Evolutionary conservation across 1,284 basidiomycete species (phyloP).

Genomic region (Psilocybe mexicana): DNA sequence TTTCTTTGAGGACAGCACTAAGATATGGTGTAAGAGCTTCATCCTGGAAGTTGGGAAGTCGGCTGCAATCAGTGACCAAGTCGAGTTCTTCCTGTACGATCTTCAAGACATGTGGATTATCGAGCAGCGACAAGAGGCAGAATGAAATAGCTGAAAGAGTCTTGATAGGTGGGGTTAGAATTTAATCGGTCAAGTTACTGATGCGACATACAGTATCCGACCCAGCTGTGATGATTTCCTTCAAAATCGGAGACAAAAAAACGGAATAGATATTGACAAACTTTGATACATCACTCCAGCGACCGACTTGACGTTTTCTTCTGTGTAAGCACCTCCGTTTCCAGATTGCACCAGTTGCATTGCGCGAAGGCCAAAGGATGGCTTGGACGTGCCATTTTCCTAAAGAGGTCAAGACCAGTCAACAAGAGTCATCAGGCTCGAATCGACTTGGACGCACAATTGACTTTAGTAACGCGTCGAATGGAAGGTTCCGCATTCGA

Average conservation of each 20-base stretch:
- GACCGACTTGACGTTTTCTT: not conserved
- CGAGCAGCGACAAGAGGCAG: constrained; percentile 28
- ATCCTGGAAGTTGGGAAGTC: constrained; percentile 36
- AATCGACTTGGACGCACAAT: not conserved
- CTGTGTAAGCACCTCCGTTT: not conserved
- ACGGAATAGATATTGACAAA: not conserved
- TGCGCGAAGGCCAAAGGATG: not conserved
- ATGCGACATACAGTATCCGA: not conserved
- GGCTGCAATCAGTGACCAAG: constrained; percentile 31
- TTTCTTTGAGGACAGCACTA: constrained; percentile 25
- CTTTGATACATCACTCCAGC: not conserved
- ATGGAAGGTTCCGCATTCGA: constrained; percentile 1
- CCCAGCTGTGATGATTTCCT: not conserved
- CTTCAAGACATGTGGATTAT: constrained; percentile 35
- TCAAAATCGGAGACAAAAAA: not conserved
- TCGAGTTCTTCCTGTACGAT: constrained; percentile 39
- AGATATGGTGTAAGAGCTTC: constrained; percentile 35
- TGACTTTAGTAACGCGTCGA: not conserved
- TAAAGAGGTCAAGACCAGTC: not conserved
- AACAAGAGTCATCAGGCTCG: not conserved
- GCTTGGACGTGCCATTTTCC: not conserved
- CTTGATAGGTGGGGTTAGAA: not conserved
- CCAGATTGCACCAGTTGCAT: constrained; percentile 10
- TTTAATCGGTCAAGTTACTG: not conserved
- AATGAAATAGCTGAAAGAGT: not conserved